Evolutionary conservation across 768 basidiomycete genomes (phyloP), one percentile per base, ranked within the genome.

Genomic region (Hypholoma sublateritium): DNA sequence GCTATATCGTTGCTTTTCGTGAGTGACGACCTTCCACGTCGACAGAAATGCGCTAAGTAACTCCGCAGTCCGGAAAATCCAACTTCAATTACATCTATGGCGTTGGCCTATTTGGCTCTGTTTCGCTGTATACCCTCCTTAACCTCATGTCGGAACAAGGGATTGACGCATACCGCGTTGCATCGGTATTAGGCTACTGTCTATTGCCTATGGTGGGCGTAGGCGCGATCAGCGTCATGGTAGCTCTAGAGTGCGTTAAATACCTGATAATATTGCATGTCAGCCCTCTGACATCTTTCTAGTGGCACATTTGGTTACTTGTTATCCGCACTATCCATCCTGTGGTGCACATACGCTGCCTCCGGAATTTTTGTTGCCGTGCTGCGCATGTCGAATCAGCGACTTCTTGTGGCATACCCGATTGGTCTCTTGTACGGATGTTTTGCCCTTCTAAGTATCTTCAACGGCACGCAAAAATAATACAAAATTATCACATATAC

Each of bases 51-150:
- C 59, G 47, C 52, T 56, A 13, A 57, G 48, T 44, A 39, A 8
- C 28, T 53, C 32, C 37, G 28, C 62, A 99, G 97, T 97, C 96
- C 5, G 97, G 97, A 57, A 98, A 97, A 77, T 91, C 93, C 4
- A 97, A 98, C 69, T 99, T 99, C 72, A 94, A 92, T 48, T 98
- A 98, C 72, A 98, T 98, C 57, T 99, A 99, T 70, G 97, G 96
- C 36, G 92, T 99, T 60, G 96, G 91, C 52, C 83, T 98, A n/a
- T 84, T 98, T 64, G 97, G 97, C 52, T 93, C 90, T 6, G 81
- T 84, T 12, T 93, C 93, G 24, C 88, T 98, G 69, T 98, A 98
- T 79, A 85, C 88, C 51, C 87, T 99, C 57, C 83, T 99, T 61
- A 98, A 99, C 70, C 81, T 98, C 61, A 98, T 99, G 97, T 93